Evolutionary conservation across 148 eudicot genomes (phyloP).

Genomic region (Suaeda aralocaspica): DNA sequence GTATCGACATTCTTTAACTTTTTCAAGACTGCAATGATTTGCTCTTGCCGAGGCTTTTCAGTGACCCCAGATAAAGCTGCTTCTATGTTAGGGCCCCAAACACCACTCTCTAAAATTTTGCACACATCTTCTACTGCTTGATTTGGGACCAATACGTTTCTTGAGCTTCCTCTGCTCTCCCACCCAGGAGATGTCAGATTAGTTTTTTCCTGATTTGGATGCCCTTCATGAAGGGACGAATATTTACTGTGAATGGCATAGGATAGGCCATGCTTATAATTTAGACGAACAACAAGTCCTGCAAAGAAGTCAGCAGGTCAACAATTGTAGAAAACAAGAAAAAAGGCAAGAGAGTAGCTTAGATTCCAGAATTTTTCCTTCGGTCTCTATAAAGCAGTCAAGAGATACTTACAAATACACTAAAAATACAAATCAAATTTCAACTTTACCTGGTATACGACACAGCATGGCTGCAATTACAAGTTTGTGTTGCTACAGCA

Average conservation of each 20-base stretch:
- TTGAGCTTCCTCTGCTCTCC: conserved; percentile 28
- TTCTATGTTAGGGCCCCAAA: conserved; percentile 77
- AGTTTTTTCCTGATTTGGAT: conserved; percentile 25
- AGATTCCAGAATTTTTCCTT: too few species aligned
- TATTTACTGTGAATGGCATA: conserved; percentile 24
- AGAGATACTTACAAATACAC: too few species aligned
- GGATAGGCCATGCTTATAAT: conserved; percentile 25
- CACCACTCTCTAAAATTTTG: conserved; percentile 57
- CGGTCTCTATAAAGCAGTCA: too few species aligned
- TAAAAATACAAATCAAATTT: background rate
- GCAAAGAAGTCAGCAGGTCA: conserved; percentile 2
- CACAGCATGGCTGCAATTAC: conserved; percentile 13
- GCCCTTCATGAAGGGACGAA: conserved; percentile 35
- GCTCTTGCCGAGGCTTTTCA: conserved; percentile 42
- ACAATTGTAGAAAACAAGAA: background rate
- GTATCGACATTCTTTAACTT: conserved; percentile 56
- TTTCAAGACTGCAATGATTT: conserved; percentile 63
- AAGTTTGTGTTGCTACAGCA: conserved; percentile 6
- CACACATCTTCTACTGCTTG: conserved; percentile 53
- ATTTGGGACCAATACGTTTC: conserved; percentile 26
- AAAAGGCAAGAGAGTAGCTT: too few species aligned
- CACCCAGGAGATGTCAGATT: conserved; percentile 18
- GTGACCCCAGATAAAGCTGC: conserved; percentile 39
- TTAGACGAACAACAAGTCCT: conserved; percentile 20
- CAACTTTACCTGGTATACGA: conserved; percentile 20